Percentiles rank a stretch among this genome's conserved stretches.
Conservation (phyloP, 225 moss, liverwort and hornwort species). For the Pseudisothecium myosuroides region DNA sequence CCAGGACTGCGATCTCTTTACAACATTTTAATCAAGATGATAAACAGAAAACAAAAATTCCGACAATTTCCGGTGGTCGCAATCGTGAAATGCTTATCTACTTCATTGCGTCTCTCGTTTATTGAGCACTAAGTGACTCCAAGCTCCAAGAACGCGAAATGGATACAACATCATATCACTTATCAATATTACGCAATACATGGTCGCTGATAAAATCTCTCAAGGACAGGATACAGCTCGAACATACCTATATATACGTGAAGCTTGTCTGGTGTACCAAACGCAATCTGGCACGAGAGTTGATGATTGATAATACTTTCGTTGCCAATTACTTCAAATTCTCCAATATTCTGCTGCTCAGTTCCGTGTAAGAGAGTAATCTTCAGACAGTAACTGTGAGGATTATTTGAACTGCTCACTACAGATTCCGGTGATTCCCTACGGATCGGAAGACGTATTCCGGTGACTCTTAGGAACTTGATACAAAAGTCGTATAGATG, state of each 20-base stretch:
- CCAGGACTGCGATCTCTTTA: not conserved
- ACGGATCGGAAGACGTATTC: conserved; percentile 33
- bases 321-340: conserved; percentile 49
- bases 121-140: not conserved
- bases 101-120: not conserved
- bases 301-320: conserved; percentile 63
- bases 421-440: conserved; percentile 1
- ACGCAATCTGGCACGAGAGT: conserved; percentile 42
- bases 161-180: not conserved
- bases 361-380: conserved; percentile 67
- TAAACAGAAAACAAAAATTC: not conserved
- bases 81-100: not conserved
- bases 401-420: conserved; percentile 17
- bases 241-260: conserved; percentile 79
- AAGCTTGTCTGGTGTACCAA: conserved; percentile 46
- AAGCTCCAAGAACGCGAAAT: not conserved
- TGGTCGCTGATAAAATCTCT: not conserved
- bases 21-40: not conserved
- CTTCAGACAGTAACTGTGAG: conserved; percentile 40
- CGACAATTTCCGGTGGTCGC: not conserved
- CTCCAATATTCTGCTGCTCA: conserved; percentile 71
- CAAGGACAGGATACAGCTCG: not conserved
- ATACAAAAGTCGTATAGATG: conserved; percentile 44
- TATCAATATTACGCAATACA: not conserved
- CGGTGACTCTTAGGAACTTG: conserved; percentile 59